Evolutionary conservation across 139 green algal species (phyloP), one percentile per base, ranked within the genome.

Genomic region (Asterochloris erici): DNA sequence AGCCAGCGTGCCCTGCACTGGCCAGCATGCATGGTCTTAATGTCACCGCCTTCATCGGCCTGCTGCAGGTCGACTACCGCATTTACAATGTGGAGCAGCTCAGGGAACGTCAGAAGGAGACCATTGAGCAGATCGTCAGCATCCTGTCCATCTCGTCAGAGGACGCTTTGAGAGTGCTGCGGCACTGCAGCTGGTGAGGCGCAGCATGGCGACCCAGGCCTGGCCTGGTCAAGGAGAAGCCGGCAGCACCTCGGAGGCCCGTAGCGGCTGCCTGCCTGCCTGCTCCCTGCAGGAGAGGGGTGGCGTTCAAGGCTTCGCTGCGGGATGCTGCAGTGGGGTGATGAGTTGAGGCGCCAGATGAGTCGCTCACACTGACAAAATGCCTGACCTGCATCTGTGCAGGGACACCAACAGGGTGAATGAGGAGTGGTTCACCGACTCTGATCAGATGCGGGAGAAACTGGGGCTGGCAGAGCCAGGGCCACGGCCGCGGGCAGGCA

Each of bases 351-450:
- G n/a, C 26, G 28, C 61, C 11, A 23, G 26, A 79, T 79, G 74
- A 1, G 14, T 21, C 6, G 26, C 1, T 60, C 23, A 54, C 38
- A 54, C 38, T 77, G 71, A 19, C 26, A 77, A 80, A 69, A 10
- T 47, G 64, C 12, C 10, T 27, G 6, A 9, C 63, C 16, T 76
- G 28, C 64, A 68, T 19, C 0, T 47, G 26, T 82, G 27, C 88
- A 96, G 92, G 94, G 94, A 97, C 81, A 85, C 89, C 11, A 93
- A 89, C 79, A 84, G 88, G 9, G 87, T 95, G 27, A 89, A 98
- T 63, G 95, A 98, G 66, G 92, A 96, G 76, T 98, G 94, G 94
- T 98, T 98, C 83, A 78, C 82, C 0, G 92, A 98, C 80, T 86
- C 93, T 28, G 93, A 95, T 6, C 78, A 74, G 12, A 90, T 98